These are phyloP conservation scores for Oidiodendron maius DNA, from an alignment of 495 filamentous ascomycete species.

Conservation along the genomic window DNA sequence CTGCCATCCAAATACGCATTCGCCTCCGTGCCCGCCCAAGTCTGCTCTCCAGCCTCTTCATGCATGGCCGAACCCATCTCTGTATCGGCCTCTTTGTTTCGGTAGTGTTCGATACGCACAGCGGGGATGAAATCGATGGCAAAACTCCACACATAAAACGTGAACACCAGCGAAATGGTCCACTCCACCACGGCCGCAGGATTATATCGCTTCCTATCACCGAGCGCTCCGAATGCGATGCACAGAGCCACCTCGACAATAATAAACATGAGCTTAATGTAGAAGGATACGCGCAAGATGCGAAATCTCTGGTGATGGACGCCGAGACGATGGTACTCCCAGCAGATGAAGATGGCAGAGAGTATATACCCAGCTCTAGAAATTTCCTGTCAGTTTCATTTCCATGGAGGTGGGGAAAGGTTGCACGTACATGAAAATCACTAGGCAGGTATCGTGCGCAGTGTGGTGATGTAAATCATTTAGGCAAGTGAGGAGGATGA, in stretches of 20 bases:
- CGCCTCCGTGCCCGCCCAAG: not conserved
- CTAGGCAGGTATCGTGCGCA: conserved; percentile 70
- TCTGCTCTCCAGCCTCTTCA: not conserved
- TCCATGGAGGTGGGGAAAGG: not conserved
- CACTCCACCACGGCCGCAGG: conserved; percentile 55
- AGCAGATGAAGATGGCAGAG: conserved; percentile 76
- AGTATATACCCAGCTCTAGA: conserved; percentile 67
- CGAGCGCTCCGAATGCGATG: conserved; percentile 35
- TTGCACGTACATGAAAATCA: conserved; percentile 65
- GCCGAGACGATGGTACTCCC: conserved; percentile 82
- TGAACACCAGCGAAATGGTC: conserved; percentile 83
- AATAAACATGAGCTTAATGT: conserved; percentile 74
- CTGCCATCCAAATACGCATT: too few species aligned
- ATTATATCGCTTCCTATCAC: conserved; percentile 29
- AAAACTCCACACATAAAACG: conserved; percentile 81
- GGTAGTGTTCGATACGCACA: conserved; percentile 47
- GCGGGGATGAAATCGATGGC: conserved; percentile 81
- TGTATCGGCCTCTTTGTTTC: conserved; percentile 6
- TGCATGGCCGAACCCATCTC: conserved; percentile 10
- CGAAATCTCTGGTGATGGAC: conserved; percentile 59
- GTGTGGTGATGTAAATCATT: conserved; percentile 61
- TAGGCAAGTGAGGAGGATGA: conserved; percentile 78
- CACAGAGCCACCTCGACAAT: conserved; percentile 70
- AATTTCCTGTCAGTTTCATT: not conserved
- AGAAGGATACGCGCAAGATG: conserved; percentile 69